Evolutionary conservation across 2,329 filamentous ascomycete genomes (phyloP).

Genomic region (Paraconiothyrium sp.): DNA sequence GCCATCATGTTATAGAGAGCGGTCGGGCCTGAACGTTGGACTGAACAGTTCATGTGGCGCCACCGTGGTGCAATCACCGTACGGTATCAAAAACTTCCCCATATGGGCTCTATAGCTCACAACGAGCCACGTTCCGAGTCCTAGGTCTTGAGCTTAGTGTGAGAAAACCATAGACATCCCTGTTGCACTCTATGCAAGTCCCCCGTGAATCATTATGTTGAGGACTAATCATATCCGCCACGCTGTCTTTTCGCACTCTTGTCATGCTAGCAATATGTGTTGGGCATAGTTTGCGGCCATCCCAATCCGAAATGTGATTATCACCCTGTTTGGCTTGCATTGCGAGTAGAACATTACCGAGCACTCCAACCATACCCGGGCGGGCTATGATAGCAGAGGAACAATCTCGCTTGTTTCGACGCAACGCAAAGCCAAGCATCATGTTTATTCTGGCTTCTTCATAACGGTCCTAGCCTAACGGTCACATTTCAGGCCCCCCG

Average conservation of each 20-base stretch:
- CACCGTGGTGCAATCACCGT: constrained; percentile 1
- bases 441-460: neutral
- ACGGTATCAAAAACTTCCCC: neutral
- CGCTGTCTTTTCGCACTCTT: neutral
- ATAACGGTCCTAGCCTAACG: constrained; percentile 8
- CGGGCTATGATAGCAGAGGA: neutral
- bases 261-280: neutral
- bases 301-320: neutral
- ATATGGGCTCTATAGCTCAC: neutral
- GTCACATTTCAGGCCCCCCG: constrained; percentile 2
- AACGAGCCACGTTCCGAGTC: neutral
- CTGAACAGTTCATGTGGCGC: neutral
- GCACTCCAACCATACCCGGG: neutral
- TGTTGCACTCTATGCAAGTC: neutral
- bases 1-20: neutral
- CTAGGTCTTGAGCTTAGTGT: neutral
- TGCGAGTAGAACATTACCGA: neutral
- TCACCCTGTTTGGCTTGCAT: neutral
- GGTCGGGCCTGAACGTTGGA: neutral
- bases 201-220: neutral
- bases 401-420: neutral
- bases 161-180: neutral
- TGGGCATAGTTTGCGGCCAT: neutral
- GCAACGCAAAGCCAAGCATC: neutral
- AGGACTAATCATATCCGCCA: neutral